phyloP scores from a whole-genome alignment of 1,139 yeast genomes.

The Candida pseudoviswanathii region DNA sequence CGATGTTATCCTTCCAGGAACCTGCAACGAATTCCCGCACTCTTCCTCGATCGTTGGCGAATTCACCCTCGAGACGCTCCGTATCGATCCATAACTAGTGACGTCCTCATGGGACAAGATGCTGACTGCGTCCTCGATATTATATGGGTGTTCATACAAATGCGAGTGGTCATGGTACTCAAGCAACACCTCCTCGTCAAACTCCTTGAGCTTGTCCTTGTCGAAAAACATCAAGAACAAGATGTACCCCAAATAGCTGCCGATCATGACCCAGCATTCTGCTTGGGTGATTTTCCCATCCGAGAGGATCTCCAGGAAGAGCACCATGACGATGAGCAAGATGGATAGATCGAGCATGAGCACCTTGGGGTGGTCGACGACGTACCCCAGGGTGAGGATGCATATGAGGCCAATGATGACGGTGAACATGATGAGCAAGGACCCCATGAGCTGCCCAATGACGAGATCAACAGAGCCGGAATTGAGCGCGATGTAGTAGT shows the following conservation, averaged over 20 bases:
- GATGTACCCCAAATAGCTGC: constrained; percentile 41
- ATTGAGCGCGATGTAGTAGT: constrained; percentile 35
- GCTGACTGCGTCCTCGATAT: constrained; percentile 30
- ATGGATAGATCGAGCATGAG: constrained; percentile 36
- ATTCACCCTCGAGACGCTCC: constrained; percentile 10
- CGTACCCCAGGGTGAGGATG: constrained; percentile 27
- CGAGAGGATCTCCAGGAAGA: constrained; percentile 45
- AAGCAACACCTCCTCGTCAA: constrained; percentile 16
- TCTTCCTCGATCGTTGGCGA: constrained; percentile 4
- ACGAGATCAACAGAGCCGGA: constrained; percentile 37
- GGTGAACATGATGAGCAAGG: constrained; percentile 38
- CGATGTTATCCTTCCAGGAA: background rate
- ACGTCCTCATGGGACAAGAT: constrained; percentile 24
- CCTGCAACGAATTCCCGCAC: background rate
- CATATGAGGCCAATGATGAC: constrained; percentile 40
- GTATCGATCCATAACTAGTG: constrained; percentile 11
- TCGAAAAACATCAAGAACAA: constrained; percentile 26
- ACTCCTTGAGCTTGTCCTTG: constrained; percentile 19
- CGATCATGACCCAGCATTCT: constrained; percentile 50
- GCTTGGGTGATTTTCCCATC: constrained; percentile 51
- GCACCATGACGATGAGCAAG: constrained; percentile 35
- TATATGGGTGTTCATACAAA: constrained; percentile 22
- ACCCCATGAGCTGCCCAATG: constrained; percentile 46
- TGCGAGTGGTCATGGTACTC: constrained; percentile 13
- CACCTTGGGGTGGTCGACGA: constrained; percentile 21